A percentile compares a stretch with the other conserved stretches of the same genome.
These are phyloP conservation scores for Kodamaea arcana DNA, from an alignment of 1,139 yeast species.

Conservation along the genomic window DNA sequence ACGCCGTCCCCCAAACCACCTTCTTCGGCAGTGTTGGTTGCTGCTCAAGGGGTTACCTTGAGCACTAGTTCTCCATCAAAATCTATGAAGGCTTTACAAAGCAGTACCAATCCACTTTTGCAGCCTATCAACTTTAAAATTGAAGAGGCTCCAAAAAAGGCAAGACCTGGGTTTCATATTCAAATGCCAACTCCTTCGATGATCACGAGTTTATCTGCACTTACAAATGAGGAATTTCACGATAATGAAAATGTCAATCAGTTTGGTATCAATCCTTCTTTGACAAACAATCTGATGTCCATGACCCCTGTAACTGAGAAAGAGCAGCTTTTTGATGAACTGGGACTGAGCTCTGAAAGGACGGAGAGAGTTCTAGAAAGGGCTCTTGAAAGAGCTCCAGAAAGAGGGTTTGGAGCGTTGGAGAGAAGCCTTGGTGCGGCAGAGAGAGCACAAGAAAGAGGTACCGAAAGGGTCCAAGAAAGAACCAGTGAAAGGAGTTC, in stretches of 20 bases:
- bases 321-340: constrained; percentile 17
- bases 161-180: constrained; percentile 40
- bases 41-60: constrained; percentile 1
- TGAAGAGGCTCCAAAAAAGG: constrained; percentile 11
- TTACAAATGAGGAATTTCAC: constrained; percentile 28
- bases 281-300: constrained; percentile 49
- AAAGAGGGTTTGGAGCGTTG: constrained; percentile 9
- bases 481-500: not conserved
- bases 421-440: not conserved
- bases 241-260: constrained; percentile 49
- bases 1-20: constrained; percentile 44
- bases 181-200: constrained; percentile 49
- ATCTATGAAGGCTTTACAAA: constrained; percentile 52
- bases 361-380: not conserved
- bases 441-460: not conserved
- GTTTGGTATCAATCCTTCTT: constrained; percentile 58
- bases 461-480: not conserved
- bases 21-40: constrained; percentile 13
- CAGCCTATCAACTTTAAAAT: constrained; percentile 57
- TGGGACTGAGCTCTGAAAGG: not conserved
- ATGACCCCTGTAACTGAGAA: constrained; percentile 80
- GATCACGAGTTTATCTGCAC: constrained; percentile 30
- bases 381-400: not conserved
- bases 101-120: constrained; percentile 42
- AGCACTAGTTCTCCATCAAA: constrained; percentile 43